These are phyloP conservation scores for Rhodotorula graminis DNA, from an alignment of 768 basidiomycete genomes.

Conservation along the genomic window DNA sequence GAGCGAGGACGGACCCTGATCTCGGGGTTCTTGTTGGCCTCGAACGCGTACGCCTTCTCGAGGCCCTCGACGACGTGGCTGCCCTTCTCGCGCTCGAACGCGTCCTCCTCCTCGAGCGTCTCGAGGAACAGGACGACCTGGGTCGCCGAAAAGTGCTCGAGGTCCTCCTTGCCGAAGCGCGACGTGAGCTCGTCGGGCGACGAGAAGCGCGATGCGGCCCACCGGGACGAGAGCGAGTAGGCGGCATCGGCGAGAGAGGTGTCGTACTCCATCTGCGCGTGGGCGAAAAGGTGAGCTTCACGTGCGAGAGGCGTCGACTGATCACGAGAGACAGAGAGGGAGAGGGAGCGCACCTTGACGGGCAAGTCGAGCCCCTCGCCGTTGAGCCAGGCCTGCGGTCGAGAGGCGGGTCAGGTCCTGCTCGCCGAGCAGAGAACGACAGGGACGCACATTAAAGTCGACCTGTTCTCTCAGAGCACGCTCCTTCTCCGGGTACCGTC, in stretches of 20 bases:
- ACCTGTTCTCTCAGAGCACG: constrained; percentile 42
- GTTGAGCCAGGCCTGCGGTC: constrained; percentile 46
- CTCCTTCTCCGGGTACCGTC: constrained; percentile 42
- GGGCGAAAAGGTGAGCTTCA: too few relatives aligned
- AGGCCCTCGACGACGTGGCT: constrained; percentile 25
- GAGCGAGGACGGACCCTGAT: constrained; percentile 45
- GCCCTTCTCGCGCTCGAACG: constrained; percentile 19
- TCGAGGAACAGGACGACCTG: constrained; percentile 51
- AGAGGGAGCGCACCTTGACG: constrained; percentile 41
- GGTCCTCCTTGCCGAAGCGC: constrained; percentile 45
- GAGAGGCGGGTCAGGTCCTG: not conserved
- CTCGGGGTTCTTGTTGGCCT: constrained; percentile 46
- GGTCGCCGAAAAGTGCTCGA: constrained; percentile 43
- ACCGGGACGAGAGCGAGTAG: constrained; percentile 47
- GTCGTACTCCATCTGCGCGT: constrained; percentile 41
- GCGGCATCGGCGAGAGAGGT: constrained; percentile 40
- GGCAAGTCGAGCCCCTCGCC: constrained; percentile 47
- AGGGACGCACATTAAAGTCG: constrained; percentile 32
- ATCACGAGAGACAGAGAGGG: too few relatives aligned
- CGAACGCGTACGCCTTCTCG: constrained; percentile 44
- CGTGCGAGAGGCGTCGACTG: too few relatives aligned
- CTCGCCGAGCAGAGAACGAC: not conserved
- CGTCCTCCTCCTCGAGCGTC: constrained; percentile 34
- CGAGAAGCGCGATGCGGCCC: constrained; percentile 42
- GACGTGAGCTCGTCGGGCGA: constrained; percentile 18